These are phyloP conservation scores for Penicillium glabrum DNA, from an alignment of 2,329 filamentous ascomycete genomes.

Conservation along the genomic window DNA sequence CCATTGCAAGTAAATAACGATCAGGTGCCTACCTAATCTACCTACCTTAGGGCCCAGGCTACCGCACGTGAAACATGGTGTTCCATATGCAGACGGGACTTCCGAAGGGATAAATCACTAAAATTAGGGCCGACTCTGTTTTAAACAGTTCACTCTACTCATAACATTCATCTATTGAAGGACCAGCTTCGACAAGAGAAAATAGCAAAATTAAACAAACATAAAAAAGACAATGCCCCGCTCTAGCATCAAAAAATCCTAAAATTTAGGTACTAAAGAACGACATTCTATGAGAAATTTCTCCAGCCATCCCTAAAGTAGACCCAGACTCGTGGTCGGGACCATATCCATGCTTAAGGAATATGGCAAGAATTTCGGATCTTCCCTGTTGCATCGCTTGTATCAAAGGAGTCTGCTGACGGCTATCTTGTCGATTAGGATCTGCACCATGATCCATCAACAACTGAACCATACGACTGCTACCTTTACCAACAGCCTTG, in stretches of 20 bases:
- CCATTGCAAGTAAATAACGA: too few relatives aligned
- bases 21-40: too few relatives aligned
- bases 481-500: constrained; percentile 10
- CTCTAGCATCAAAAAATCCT: background rate
- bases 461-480: constrained; percentile 9
- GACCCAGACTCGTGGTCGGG: background rate
- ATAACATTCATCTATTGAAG: background rate
- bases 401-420: background rate
- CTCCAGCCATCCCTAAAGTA: background rate
- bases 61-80: too few relatives aligned
- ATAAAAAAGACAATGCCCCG: background rate
- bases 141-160: background rate
- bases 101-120: too few relatives aligned
- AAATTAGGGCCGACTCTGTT: too few relatives aligned
- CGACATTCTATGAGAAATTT: background rate
- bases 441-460: constrained; percentile 13
- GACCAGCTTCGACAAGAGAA: background rate
- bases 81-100: too few relatives aligned
- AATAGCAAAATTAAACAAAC: background rate
- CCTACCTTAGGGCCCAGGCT: too few relatives aligned
- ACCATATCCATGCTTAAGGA: background rate
- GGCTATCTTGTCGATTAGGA: constrained; percentile 7
- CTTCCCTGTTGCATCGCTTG: background rate
- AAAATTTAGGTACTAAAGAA: background rate
- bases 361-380: background rate